Evolutionary conservation across 805 yeast genomes (phyloP).

Genomic region (Cyberlindnera mississippiensis): DNA sequence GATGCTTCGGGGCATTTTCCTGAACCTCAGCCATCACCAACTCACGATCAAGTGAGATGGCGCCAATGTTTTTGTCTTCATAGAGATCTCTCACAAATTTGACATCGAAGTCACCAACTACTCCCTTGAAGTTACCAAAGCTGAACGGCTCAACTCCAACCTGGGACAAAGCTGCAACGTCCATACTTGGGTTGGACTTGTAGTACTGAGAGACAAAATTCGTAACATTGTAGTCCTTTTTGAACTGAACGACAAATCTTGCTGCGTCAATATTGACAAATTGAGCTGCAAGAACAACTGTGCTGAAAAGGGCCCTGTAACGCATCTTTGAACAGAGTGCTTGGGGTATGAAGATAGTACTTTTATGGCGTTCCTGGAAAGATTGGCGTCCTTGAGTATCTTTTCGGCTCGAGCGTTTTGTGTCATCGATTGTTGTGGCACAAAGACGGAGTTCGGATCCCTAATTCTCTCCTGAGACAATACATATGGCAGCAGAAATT

Average conservation of each 20-base stretch:
- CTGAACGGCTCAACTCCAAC: conserved; percentile 22
- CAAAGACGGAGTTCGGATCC: conserved; percentile 8
- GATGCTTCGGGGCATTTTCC: conserved; percentile 40
- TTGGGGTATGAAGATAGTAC: too few relatives aligned
- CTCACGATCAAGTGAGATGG: conserved; percentile 35
- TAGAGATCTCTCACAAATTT: conserved; percentile 30
- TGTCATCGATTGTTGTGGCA: background rate
- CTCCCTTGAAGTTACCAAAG: conserved; percentile 32
- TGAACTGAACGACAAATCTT: conserved; percentile 28
- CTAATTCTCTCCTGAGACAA: background rate
- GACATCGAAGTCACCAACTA: conserved; percentile 34
- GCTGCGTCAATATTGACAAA: conserved; percentile 3
- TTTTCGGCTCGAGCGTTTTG: too few relatives aligned
- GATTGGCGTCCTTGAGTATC: too few relatives aligned
- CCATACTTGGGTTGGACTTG: conserved; percentile 9
- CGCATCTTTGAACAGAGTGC: background rate
- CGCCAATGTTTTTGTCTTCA: conserved; percentile 33
- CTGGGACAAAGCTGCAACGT: conserved; percentile 13
- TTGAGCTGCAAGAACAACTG: background rate
- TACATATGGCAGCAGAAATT: too few relatives aligned
- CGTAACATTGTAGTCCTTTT: conserved; percentile 18
- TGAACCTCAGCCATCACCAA: conserved; percentile 36
- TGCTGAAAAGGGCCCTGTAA: background rate
- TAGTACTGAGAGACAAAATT: conserved; percentile 18
- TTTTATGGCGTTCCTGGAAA: too few relatives aligned